A percentile compares a stretch with the other conserved stretches of the same genome.
These are phyloP conservation scores for Rosellinia necatrix DNA, from an alignment of 2,329 filamentous ascomycete genomes.

Conservation along the genomic window DNA sequence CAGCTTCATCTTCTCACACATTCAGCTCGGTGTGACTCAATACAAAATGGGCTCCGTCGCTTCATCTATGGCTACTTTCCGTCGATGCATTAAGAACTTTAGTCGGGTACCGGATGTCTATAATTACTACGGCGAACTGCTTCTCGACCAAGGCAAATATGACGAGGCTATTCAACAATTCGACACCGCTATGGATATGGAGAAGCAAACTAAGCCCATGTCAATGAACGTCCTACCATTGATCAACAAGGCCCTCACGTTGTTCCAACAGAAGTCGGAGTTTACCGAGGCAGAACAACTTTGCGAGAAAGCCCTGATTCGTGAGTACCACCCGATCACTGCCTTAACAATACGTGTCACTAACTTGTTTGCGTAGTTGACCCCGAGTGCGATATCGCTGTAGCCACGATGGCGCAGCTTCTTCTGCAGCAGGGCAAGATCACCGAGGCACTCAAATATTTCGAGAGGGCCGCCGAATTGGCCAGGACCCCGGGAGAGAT, in stretches of 20 bases:
- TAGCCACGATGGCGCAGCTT: slow-evolving; percentile 97
- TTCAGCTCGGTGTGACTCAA: slow-evolving; percentile 97
- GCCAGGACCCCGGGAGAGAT: slow-evolving; percentile 94
- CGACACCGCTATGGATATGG: slow-evolving; percentile 97
- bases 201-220: slow-evolving; percentile 90
- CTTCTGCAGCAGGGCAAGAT: slow-evolving; percentile 98
- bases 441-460: slow-evolving; percentile 91
- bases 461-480: slow-evolving; percentile 93
- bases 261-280: slow-evolving; percentile 99
- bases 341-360: slow-evolving; percentile 25
- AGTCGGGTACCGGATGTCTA: slow-evolving; percentile 96
- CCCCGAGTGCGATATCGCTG: slow-evolving; percentile 97
- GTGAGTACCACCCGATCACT: slow-evolving; percentile 60
- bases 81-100: slow-evolving; percentile 97
- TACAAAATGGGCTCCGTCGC: slow-evolving; percentile 99
- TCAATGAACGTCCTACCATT: slow-evolving; percentile 97
- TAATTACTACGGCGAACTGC: slow-evolving; percentile 98
- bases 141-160: slow-evolving; percentile 96
- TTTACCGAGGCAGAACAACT: slow-evolving; percentile 93
- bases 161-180: slow-evolving; percentile 97
- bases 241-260: slow-evolving; percentile 96
- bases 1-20: slow-evolving; percentile 98
- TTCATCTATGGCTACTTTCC: slow-evolving; percentile 97
- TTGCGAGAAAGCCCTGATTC: slow-evolving; percentile 95
- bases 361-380: slow-evolving; percentile 69